These are phyloP conservation scores for Citrus trifoliata DNA, from an alignment of 345 rosid species.

Conservation along the genomic window DNA sequence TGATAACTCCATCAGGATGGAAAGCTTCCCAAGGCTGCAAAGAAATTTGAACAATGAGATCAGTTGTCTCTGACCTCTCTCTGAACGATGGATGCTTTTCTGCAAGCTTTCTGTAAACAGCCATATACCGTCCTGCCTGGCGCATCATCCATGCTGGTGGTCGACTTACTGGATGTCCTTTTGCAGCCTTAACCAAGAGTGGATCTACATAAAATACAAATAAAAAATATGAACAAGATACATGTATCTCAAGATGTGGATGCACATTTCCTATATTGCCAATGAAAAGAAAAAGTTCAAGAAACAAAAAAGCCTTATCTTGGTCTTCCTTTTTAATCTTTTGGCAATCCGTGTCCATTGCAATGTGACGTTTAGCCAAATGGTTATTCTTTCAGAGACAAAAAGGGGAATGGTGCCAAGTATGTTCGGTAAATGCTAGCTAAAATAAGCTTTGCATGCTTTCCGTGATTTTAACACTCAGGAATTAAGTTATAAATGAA, in stretches of 20 bases:
- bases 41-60: slow-evolving; percentile 88
- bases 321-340: background rate
- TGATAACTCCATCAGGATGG: slow-evolving; percentile 84
- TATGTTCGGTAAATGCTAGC: background rate
- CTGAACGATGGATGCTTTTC: slow-evolving; percentile 92
- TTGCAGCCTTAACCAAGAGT: slow-evolving; percentile 84
- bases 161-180: slow-evolving; percentile 67
- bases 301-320: background rate
- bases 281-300: background rate
- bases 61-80: slow-evolving; percentile 91
- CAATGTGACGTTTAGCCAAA: background rate
- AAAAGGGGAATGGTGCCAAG: background rate
- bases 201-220: slow-evolving; percentile 51
- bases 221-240: background rate
- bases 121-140: slow-evolving; percentile 99
- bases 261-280: background rate
- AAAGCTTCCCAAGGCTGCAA: slow-evolving; percentile 98
- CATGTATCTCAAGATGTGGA: background rate
- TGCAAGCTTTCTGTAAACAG: slow-evolving; percentile 91
- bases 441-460: background rate
- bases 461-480: background rate
- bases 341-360: background rate
- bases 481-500: background rate
- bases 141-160: slow-evolving; percentile 99
- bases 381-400: no score